These are phyloP conservation scores for Hypomontagnella submonticulosa DNA, from an alignment of 495 filamentous ascomycete genomes.

Conservation along the genomic window DNA sequence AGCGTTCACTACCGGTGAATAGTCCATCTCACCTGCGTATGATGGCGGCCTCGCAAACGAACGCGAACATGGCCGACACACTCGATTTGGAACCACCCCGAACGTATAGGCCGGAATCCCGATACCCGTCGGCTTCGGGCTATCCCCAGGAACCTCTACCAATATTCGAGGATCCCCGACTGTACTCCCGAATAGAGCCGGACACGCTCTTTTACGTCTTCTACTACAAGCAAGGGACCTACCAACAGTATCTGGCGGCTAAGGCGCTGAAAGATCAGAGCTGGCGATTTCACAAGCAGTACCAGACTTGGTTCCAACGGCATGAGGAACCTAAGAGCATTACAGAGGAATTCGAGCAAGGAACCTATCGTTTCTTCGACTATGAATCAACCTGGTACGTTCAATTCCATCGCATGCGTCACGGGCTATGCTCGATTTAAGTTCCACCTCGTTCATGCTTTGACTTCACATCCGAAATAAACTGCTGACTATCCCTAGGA, in stretches of 20 bases:
- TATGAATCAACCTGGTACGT: conserved; percentile 99
- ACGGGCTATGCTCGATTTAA: not conserved
- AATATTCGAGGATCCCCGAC: conserved; percentile 87
- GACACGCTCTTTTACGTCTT: conserved; percentile 99
- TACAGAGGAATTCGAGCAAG: conserved; percentile 98
- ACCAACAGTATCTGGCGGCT: conserved; percentile 96
- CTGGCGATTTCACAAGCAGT: conserved; percentile 99
- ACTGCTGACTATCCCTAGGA: conserved; percentile 69
- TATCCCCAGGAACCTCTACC: conserved; percentile 92
- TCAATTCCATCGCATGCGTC: not conserved
- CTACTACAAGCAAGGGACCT: conserved; percentile 96
- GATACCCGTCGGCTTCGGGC: conserved; percentile 72
- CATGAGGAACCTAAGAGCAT: conserved; percentile 99
- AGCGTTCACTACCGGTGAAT: conserved; percentile 64
- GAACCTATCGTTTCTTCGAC: conserved; percentile 98
- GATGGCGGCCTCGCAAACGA: conserved; percentile 74
- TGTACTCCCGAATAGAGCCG: conserved; percentile 90
- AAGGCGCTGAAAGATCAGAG: conserved; percentile 96
- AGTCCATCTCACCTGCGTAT: conserved; percentile 76
- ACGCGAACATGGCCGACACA: conserved; percentile 70
- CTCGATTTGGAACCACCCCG: conserved; percentile 83
- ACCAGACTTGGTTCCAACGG: conserved; percentile 98
- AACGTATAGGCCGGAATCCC: conserved; percentile 83
- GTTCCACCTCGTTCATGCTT: conserved; percentile 13
- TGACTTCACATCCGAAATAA: not conserved